Conservation (phyloP, 1,139 yeast genomes). For the Scheffersomyces segobiensis region DNA sequence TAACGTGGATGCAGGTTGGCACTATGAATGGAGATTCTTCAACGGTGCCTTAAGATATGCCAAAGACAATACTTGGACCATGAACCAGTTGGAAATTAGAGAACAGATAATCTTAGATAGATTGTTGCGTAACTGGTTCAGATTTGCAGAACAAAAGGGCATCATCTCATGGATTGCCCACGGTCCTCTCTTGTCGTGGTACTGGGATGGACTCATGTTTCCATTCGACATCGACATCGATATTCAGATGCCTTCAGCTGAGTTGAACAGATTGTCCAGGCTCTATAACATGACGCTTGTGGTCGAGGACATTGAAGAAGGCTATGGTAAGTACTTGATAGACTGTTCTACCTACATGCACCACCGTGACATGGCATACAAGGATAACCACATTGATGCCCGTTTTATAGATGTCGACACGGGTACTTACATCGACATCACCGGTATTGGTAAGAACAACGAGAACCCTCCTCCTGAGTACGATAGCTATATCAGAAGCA, state of each 20-base stretch:
- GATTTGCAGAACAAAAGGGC: constrained; percentile 31
- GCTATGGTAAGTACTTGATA: constrained; percentile 12
- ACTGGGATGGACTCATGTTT: constrained; percentile 19
- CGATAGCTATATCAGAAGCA: constrained; percentile 18
- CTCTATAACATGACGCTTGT: constrained; percentile 14
- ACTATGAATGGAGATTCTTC: constrained; percentile 43
- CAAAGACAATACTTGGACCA: constrained; percentile 25
- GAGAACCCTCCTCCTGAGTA: constrained; percentile 25
- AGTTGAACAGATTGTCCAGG: constrained; percentile 9
- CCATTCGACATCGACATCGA: constrained; percentile 16
- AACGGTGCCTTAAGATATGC: constrained; percentile 33
- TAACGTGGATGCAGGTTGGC: constrained; percentile 37
- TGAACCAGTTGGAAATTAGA: constrained; percentile 22
- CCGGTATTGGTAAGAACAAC: constrained; percentile 12
- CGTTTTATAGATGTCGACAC: constrained; percentile 15
- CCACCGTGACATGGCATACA: constrained; percentile 10
- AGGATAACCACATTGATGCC: constrained; percentile 14
- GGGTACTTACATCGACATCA: constrained; percentile 15
- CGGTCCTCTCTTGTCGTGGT: constrained; percentile 32
- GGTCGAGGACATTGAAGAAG: constrained; percentile 12
- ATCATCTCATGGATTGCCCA: constrained; percentile 31
- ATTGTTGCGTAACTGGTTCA: constrained; percentile 21
- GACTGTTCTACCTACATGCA: constrained; percentile 13
- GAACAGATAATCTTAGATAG: constrained; percentile 29
- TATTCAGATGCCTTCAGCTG: constrained; percentile 14